These are phyloP conservation scores for Scalesia atractyloides DNA, from an alignment of 129 eudicot species.

Conservation along the genomic window DNA sequence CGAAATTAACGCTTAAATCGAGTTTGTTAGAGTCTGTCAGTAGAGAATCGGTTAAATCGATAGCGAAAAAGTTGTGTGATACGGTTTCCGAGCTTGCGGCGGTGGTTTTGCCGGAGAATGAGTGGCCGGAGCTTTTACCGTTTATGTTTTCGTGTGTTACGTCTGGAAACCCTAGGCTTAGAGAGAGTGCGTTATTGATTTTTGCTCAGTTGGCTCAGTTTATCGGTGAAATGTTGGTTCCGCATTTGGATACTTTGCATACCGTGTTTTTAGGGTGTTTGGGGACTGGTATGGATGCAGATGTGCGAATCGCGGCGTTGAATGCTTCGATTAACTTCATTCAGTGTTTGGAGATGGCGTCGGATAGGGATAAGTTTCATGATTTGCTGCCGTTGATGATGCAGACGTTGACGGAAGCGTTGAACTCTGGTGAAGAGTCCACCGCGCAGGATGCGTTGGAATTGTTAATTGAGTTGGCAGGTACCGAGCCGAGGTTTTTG, in stretches of 20 bases:
- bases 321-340: conserved; percentile 77
- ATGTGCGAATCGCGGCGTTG: conserved; percentile 78
- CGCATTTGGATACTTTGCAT: conserved; percentile 67
- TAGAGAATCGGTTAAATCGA: conserved; percentile 52
- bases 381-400: conserved; percentile 89
- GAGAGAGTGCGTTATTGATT: conserved; percentile 75
- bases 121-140: conserved; percentile 87
- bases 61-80: conserved; percentile 75
- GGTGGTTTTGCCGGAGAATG: conserved; percentile 59
- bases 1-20: conserved; percentile 59
- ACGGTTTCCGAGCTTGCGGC: conserved; percentile 86
- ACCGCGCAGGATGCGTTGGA: conserved; percentile 92
- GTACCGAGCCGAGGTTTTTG: conserved; percentile 87
- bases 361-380: conserved; percentile 77
- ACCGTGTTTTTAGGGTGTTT: conserved; percentile 59
- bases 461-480: conserved; percentile 84
- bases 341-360: conserved; percentile 69
- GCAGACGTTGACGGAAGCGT: conserved; percentile 81
- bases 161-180: conserved; percentile 46
- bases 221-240: conserved; percentile 65
- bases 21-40: conserved; percentile 45
- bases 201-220: conserved; percentile 82
- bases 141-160: conserved; percentile 88
- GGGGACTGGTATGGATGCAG: conserved; percentile 47
- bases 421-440: conserved; percentile 65